Conservation (phyloP, 106 monocot species). For the Acorus gramineus region DNA sequence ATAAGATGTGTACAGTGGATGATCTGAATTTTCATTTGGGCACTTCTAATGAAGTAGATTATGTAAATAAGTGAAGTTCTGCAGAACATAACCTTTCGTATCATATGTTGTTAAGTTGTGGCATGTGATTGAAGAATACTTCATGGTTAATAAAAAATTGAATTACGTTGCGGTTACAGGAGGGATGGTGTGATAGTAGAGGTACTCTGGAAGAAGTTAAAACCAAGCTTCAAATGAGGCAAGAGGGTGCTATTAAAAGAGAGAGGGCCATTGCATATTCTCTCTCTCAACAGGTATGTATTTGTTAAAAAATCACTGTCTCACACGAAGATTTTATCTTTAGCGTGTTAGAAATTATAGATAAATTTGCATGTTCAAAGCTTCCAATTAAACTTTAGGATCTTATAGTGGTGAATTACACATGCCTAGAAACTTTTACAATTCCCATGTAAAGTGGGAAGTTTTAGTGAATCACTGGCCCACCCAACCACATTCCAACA, state of each 20-base stretch:
- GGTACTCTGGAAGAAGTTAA: constrained; percentile 41
- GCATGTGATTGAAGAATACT: not conserved
- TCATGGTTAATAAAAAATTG: not conserved
- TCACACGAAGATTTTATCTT: too few relatives aligned
- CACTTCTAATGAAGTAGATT: too few relatives aligned
- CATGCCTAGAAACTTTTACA: too few relatives aligned
- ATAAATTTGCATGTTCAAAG: not conserved
- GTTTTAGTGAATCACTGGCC: too few relatives aligned
- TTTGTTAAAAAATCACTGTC: too few relatives aligned
- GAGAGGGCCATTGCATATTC: constrained; percentile 22
- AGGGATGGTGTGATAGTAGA: constrained; percentile 49
- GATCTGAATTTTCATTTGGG: too few relatives aligned
- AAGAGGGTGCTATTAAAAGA: constrained; percentile 39
- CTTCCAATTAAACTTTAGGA: not conserved
- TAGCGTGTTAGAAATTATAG: not conserved
- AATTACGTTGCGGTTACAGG: constrained; percentile 16
- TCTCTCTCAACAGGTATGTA: constrained; percentile 13
- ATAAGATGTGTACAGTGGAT: too few relatives aligned
- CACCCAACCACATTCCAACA: too few relatives aligned
- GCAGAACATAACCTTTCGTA: too few relatives aligned
- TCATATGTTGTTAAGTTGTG: not conserved
- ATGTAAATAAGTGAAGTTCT: too few relatives aligned
- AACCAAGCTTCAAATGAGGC: constrained; percentile 36
- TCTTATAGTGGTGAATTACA: too few relatives aligned
- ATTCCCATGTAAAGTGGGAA: too few relatives aligned